Evolutionary conservation across 208 protist species (phyloP).

Genomic region (Angomonas ambiguus): DNA sequence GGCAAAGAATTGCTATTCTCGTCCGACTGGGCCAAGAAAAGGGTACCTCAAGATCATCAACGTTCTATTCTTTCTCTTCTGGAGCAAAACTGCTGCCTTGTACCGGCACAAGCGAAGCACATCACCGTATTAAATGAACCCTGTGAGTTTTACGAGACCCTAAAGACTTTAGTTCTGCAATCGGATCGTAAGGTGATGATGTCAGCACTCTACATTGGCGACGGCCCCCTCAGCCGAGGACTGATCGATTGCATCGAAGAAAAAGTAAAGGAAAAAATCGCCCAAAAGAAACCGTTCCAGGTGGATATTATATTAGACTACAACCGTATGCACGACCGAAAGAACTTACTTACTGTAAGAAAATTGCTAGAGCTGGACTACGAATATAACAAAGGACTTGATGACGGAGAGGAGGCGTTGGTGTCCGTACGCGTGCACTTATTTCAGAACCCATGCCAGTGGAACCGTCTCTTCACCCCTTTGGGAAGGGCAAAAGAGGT

Average conservation of each 20-base stretch:
- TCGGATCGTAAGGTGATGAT: conserved; percentile 61
- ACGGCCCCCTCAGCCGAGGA: conserved; percentile 44
- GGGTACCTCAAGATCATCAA: conserved; percentile 14
- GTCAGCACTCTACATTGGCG: conserved; percentile 83
- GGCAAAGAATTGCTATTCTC: background rate
- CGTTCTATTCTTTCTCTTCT: conserved; percentile 56
- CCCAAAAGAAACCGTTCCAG: conserved; percentile 21
- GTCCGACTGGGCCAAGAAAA: background rate
- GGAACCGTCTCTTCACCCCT: conserved; percentile 50
- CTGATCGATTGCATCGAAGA: conserved; percentile 55
- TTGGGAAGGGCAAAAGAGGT: conserved; percentile 65
- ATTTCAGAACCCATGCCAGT: conserved; percentile 60
- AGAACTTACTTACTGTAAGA: conserved; percentile 50
- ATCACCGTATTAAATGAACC: conserved; percentile 53
- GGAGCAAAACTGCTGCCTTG: conserved; percentile 41
- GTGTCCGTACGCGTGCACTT: conserved; percentile 49
- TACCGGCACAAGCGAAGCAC: conserved; percentile 51
- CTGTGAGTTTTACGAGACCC: conserved; percentile 59
- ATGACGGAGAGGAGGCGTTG: conserved; percentile 13
- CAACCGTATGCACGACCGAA: conserved; percentile 74
- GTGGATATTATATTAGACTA: conserved; percentile 74
- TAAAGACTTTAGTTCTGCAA: conserved; percentile 35
- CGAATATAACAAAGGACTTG: background rate
- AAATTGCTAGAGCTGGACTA: conserved; percentile 34
- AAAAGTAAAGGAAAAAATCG: conserved; percentile 25